A percentile compares a stretch with the other conserved stretches of the same genome.
Evolutionary conservation across 2,329 filamentous ascomycete species (phyloP).

Genomic region (Fusarium abutilonis): DNA sequence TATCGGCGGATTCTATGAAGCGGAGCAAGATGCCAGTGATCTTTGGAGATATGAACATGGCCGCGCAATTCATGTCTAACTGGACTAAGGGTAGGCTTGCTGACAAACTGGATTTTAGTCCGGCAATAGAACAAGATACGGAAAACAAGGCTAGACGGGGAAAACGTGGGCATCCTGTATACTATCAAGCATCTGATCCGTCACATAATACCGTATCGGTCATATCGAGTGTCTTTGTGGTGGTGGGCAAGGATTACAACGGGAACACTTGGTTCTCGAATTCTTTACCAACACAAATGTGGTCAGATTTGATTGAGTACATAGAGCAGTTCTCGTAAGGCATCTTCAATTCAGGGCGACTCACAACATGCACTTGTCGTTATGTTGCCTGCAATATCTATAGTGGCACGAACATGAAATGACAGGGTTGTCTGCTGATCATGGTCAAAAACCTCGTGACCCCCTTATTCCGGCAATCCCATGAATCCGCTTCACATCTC

Average conservation of each 20-base stretch:
- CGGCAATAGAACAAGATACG: constrained; percentile 7
- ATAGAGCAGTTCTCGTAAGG: constrained; percentile 9
- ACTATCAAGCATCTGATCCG: constrained; percentile 27
- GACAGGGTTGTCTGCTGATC: too few relatives aligned
- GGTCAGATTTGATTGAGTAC: constrained; percentile 17
- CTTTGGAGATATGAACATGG: constrained; percentile 24
- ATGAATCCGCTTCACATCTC: too few relatives aligned
- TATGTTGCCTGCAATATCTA: too few relatives aligned
- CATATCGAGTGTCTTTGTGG: constrained; percentile 25
- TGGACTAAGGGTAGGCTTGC: constrained; percentile 28
- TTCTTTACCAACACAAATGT: constrained; percentile 20
- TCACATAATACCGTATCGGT: constrained; percentile 19
- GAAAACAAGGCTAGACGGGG: background rate
- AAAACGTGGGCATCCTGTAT: constrained; percentile 19
- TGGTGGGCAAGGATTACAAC: constrained; percentile 16
- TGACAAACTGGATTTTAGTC: constrained; percentile 30
- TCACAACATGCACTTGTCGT: too few relatives aligned
- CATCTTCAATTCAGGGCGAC: too few relatives aligned
- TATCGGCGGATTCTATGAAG: constrained; percentile 23
- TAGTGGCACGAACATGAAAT: too few relatives aligned
- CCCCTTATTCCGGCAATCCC: too few relatives aligned
- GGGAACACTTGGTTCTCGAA: constrained; percentile 26
- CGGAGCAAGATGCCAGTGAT: constrained; percentile 15
- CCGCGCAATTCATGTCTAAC: constrained; percentile 32
- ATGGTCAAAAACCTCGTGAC: too few relatives aligned